Percentiles rank a stretch among this genome's conserved stretches.
Evolutionary conservation across 768 basidiomycete species (phyloP).

Genomic region (Phaffia australis): DNA sequence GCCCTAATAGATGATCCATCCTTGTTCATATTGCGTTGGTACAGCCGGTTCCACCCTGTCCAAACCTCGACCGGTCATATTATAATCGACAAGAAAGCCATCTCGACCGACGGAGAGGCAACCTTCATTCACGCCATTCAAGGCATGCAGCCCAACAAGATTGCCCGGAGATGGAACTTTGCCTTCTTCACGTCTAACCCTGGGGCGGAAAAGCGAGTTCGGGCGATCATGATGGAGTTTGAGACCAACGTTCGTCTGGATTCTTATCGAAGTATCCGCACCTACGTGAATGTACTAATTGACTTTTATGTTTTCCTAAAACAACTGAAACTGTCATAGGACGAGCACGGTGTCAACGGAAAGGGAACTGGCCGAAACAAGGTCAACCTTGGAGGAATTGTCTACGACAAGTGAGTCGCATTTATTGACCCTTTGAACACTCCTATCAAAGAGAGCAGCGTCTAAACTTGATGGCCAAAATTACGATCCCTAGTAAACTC

Average conservation of each 20-base stretch:
- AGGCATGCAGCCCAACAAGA: conserved; percentile 83
- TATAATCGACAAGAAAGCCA: conserved; percentile 55
- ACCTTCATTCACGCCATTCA: conserved; percentile 95
- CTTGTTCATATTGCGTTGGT: not conserved
- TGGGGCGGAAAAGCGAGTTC: conserved; percentile 50
- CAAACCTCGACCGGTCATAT: conserved; percentile 54
- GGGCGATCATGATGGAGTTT: conserved; percentile 92
- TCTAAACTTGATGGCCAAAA: not conserved
- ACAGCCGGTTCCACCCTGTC: conserved; percentile 71
- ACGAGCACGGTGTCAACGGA: conserved; percentile 66
- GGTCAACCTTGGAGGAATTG: conserved; percentile 75
- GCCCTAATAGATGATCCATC: not conserved
- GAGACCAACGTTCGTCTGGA: conserved; percentile 50
- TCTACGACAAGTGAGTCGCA: conserved; percentile 49
- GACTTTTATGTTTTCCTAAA: not conserved
- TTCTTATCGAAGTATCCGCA: not conserved
- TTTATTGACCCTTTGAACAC: not conserved
- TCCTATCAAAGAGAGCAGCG: not conserved
- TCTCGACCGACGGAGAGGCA: conserved; percentile 37
- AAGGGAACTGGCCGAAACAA: conserved; percentile 68
- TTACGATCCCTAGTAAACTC: conserved; percentile 43
- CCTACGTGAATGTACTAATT: not conserved
- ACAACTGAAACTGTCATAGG: conserved; percentile 29
- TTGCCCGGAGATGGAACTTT: conserved; percentile 94
- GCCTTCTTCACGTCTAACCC: conserved; percentile 65